A percentile compares a stretch with the other conserved stretches of the same genome.
Conservation (phyloP, 805 yeast genomes). For the Suhomyces prunicola region DNA sequence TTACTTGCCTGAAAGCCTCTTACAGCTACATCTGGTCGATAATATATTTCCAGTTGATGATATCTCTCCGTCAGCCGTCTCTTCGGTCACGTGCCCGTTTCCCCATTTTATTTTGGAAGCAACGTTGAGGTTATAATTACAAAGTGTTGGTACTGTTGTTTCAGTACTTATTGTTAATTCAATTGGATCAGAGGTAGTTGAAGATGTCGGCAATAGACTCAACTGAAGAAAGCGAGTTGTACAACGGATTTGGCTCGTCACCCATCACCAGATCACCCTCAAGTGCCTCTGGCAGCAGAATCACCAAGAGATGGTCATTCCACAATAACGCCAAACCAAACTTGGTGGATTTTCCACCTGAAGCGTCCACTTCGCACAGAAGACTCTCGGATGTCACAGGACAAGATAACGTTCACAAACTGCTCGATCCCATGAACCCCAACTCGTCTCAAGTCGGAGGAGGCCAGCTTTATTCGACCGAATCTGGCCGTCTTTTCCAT, state of each 20-base stretch:
- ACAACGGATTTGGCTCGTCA: constrained; percentile 37
- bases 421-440: constrained; percentile 68
- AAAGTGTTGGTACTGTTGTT: neutral
- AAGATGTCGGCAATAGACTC: constrained; percentile 17
- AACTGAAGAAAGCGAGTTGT: constrained; percentile 31
- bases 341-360: constrained; percentile 33
- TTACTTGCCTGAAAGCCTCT: neutral
- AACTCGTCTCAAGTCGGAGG: constrained; percentile 11
- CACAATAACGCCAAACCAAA: constrained; percentile 36
- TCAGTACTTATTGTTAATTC: neutral
- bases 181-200: too few species aligned
- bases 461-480: constrained; percentile 90
- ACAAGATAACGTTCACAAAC: constrained; percentile 62
- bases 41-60: neutral
- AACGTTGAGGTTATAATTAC: neutral
- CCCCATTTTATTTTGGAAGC: neutral
- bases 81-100: neutral
- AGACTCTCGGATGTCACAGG: constrained; percentile 41
- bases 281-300: constrained; percentile 26
- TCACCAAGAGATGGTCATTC: constrained; percentile 43
- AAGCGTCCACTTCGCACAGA: constrained; percentile 24
- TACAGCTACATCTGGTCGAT: neutral
- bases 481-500: constrained; percentile 87
- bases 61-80: neutral
- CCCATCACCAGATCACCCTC: constrained; percentile 24